Evolutionary conservation across 2,329 filamentous ascomycete genomes (phyloP).

Genomic region (Cryphonectria nitschkei): DNA sequence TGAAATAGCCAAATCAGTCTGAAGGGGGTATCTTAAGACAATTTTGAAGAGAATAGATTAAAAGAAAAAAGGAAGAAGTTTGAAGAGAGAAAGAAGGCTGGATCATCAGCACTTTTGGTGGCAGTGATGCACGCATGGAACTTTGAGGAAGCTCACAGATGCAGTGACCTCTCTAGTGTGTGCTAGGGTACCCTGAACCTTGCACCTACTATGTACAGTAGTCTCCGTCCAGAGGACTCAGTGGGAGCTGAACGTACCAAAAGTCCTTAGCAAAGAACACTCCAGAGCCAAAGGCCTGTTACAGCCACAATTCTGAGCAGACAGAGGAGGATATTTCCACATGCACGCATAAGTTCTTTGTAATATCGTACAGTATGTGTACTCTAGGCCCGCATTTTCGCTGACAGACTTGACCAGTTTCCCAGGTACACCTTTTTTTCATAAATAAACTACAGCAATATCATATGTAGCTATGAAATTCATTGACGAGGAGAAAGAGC

Average conservation of each 20-base stretch:
- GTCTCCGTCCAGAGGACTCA: background rate
- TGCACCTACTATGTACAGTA: background rate
- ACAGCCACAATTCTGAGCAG: background rate
- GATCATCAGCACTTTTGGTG: background rate
- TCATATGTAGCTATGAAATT: background rate
- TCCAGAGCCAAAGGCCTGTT: background rate
- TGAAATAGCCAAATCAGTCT: background rate
- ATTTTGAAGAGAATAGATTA: background rate
- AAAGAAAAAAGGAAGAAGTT: background rate
- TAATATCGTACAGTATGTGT: background rate
- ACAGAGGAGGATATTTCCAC: background rate
- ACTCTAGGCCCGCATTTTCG: no score
- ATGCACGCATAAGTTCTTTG: background rate
- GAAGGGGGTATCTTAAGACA: slow-evolving; percentile 4
- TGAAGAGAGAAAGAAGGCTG: slow-evolving; percentile 1
- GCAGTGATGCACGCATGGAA: slow-evolving; percentile 8
- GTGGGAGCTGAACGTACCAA: background rate
- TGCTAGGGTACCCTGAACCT: background rate
- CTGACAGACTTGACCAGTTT: no score
- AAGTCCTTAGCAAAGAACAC: background rate
- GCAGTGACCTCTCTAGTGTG: background rate
- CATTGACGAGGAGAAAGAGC: background rate
- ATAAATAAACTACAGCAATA: background rate
- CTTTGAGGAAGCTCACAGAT: background rate
- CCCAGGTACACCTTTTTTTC: background rate